Evolutionary conservation across 257 asterid genomes (phyloP).

Genomic region (Nicotiana attenuata): DNA sequence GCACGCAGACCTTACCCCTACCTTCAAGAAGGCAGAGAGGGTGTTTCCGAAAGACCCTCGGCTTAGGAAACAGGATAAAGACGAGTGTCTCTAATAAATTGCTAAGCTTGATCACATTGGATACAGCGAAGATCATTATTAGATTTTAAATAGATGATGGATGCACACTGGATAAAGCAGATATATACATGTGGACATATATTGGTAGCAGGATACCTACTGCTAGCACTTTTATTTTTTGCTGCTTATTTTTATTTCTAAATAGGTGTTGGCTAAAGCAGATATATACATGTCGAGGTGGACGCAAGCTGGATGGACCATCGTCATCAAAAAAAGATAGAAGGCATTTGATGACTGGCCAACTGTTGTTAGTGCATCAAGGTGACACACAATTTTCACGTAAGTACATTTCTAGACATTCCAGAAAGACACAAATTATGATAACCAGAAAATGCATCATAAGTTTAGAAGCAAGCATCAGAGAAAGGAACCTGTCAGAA

Average conservation of each 20-base stretch:
- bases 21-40: too few relatives aligned
- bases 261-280: too few relatives aligned
- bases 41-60: too few relatives aligned
- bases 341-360: background rate
- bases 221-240: too few relatives aligned
- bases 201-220: too few relatives aligned
- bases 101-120: background rate
- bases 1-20: too few relatives aligned
- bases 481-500: conserved; percentile 65
- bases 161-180: conserved; percentile 5
- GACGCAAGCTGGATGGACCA: too few relatives aligned
- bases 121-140: background rate
- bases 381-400: background rate
- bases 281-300: too few relatives aligned
- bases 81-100: background rate
- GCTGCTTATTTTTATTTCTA: too few relatives aligned
- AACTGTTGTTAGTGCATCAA: background rate
- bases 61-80: too few relatives aligned
- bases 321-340: too few relatives aligned
- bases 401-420: background rate
- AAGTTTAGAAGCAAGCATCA: conserved; percentile 12
- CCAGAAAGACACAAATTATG: background rate
- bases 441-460: background rate
- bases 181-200: background rate
- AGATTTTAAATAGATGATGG: background rate